Base-by-base conservation (phyloP, 805 yeast genomes). In the Myxozyma melibiosi region DNA sequence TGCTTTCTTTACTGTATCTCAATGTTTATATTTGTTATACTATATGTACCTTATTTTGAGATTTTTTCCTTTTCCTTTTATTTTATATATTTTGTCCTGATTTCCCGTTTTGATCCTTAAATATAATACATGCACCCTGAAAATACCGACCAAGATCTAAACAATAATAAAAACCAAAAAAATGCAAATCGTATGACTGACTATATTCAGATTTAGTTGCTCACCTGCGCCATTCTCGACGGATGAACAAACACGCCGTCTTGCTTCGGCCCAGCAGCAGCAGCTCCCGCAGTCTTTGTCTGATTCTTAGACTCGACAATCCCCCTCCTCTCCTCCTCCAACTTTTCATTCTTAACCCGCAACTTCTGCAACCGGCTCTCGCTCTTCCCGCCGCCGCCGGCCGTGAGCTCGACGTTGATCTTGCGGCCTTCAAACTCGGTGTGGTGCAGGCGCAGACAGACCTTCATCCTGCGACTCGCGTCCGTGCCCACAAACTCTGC, bases 331-430 rank as follows among this genome's bases (percentile, higher is more conserved):
- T 91, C 96, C 27, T 78, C 85, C 42, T 79, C 80, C 65, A 91
- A 74, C 67, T 84, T 85, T 43, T 81, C 85, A 70, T 92, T 92
- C 77, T 92, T 92, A 47, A 80, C 81, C 67, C 83, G 82, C 65
- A 94, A 78, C 73, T 94, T 94, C 53, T 81, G 79, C 45, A 66
- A 55, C 13, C 79, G 67, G 53, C 75, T 78, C 57, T 79, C 75
- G 8, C 95, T 84, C 70, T 92, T 92, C 6, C 68, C 68, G 46
- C 99, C 99, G 40, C 99, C 99, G 55, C 99, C 99, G 49, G 90
- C 99, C 1, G 98, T 94, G 66, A 94, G 78, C 71, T 94, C 99
- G 34, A 94, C 97, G 68, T 94, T 94, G 68, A 94, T 91, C 70
- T 85, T 89, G 65, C 97, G 79, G 42, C 80, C 78, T 55, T 82